phyloP scores from a whole-genome alignment of 257 asterid genomes.

The Solanum etuberosum region DNA sequence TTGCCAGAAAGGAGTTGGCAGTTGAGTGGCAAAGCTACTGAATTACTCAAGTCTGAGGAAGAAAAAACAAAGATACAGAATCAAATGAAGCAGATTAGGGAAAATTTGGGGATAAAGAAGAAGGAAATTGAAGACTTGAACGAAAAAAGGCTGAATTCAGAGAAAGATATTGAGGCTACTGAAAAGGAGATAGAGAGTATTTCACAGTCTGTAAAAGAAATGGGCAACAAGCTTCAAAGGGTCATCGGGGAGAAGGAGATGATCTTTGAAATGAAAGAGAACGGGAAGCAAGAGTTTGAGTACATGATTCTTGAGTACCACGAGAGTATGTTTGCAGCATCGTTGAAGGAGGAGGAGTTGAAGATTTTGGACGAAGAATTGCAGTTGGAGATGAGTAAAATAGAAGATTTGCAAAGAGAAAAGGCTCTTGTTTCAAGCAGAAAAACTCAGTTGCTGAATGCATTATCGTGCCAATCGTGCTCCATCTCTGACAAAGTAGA shows the following conservation, averaged over 20 bases:
- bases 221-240: constrained; percentile 35
- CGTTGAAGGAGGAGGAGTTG: constrained; percentile 52
- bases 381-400: constrained; percentile 8
- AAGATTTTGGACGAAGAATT: constrained; percentile 49
- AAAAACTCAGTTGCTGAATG: constrained; percentile 35
- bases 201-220: constrained; percentile 23
- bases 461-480: constrained; percentile 27
- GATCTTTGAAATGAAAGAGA: constrained; percentile 40
- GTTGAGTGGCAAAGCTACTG: constrained; percentile 63
- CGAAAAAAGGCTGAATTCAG: constrained; percentile 30
- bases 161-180: constrained; percentile 24
- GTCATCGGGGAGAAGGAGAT: constrained; percentile 41
- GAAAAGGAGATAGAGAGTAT: constrained; percentile 38
- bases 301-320: constrained; percentile 49
- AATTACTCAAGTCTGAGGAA: constrained; percentile 62
- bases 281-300: constrained; percentile 41
- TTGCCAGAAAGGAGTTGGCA: constrained; percentile 40
- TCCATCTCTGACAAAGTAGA: constrained; percentile 49
- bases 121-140: constrained; percentile 45
- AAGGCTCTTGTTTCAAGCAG: constrained; percentile 30
- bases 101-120: constrained; percentile 31
- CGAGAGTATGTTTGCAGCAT: constrained; percentile 45
- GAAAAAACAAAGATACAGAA: constrained; percentile 56
- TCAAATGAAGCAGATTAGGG: constrained; percentile 41
- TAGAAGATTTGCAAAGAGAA: constrained; percentile 26